A percentile compares a stretch with the other conserved stretches of the same genome.
Evolutionary conservation across 2,329 filamentous ascomycete genomes (phyloP).

Genomic region (Xylogone sp.): DNA sequence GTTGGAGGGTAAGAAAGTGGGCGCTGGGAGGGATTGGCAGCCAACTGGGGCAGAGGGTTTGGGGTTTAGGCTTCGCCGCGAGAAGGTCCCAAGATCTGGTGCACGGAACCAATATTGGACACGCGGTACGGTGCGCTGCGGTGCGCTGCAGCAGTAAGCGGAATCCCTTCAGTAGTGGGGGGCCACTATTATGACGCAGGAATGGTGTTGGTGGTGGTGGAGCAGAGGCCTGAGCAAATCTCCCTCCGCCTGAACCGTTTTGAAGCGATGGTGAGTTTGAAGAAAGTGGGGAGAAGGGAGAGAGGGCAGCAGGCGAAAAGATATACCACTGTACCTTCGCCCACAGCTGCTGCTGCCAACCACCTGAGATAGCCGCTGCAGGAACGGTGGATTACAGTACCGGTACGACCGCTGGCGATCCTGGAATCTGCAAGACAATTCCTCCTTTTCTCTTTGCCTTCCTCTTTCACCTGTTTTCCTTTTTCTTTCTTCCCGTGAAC

Average conservation of each 20-base stretch:
- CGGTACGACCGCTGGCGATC: too few species aligned
- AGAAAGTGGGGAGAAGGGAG: background rate
- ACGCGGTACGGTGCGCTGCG: background rate
- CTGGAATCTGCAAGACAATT: too few species aligned
- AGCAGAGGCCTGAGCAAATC: too few species aligned
- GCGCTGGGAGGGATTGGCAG: background rate
- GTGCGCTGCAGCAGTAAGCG: background rate
- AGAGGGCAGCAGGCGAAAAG: background rate
- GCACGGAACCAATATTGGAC: background rate
- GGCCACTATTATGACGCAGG: background rate
- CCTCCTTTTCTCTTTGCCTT: too few species aligned
- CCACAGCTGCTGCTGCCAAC: too few species aligned
- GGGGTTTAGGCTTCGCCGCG: background rate
- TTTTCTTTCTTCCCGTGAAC: too few species aligned
- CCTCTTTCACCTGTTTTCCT: too few species aligned
- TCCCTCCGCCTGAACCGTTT: too few species aligned
- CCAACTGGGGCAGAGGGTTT: background rate
- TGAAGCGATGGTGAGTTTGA: background rate
- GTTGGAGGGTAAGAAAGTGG: background rate
- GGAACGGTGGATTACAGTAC: too few species aligned
- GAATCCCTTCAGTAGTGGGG: background rate
- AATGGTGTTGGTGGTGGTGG: too few species aligned
- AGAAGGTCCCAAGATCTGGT: background rate
- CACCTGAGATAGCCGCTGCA: too few species aligned
- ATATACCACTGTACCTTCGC: too few species aligned